Evolutionary conservation across 768 basidiomycete species (phyloP), one percentile per base, ranked within the genome.

Genomic region (Termitomyces sp.): DNA sequence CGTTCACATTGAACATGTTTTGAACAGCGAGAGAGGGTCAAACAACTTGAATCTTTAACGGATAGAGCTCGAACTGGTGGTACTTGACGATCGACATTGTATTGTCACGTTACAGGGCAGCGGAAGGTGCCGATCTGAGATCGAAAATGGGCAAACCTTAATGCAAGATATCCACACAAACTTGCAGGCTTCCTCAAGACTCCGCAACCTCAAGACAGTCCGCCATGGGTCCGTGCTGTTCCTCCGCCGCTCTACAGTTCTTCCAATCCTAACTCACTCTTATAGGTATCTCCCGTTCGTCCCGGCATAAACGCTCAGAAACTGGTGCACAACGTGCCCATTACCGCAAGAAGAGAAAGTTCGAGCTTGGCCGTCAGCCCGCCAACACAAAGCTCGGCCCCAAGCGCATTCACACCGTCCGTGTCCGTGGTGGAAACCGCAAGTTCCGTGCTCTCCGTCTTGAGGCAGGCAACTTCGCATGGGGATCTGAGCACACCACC

Each of bases 271-370:
- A 59, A 61, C 57, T 19, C 54, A 54, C 5, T 56, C 23, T 28
- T 10, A 19, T 65, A 94, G 95, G 95, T 93, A 98, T 98, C 73
- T 91, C 96, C 69, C 89, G 96, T 68, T 85, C 94, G 63, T 96
- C 94, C 68, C 84, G 96, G 73, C 94, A 98, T 84, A 98, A 98
- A 79, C 93, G 95, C 72, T 90, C 94, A 64, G 88, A 84, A 66
- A 88, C 93, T 48, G 96, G 92, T 68, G 92, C 90, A 58, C 90
- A 94, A 76, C 88, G 90, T 67, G 86, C 94, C 66, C 86, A 89
- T 79, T 96, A 94, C 80, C 93, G 96, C 83, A 99, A 99, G 85
- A 99, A 98, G 92, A 88, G 97, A 88, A 98, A 98, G 81, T 98
- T 98, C 78, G 97, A 99, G 83, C 87, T 98, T 68, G 97, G 96